Conservation (phyloP, 2,329 filamentous ascomycete genomes). For the Gaeumannomyces sp. region DNA sequence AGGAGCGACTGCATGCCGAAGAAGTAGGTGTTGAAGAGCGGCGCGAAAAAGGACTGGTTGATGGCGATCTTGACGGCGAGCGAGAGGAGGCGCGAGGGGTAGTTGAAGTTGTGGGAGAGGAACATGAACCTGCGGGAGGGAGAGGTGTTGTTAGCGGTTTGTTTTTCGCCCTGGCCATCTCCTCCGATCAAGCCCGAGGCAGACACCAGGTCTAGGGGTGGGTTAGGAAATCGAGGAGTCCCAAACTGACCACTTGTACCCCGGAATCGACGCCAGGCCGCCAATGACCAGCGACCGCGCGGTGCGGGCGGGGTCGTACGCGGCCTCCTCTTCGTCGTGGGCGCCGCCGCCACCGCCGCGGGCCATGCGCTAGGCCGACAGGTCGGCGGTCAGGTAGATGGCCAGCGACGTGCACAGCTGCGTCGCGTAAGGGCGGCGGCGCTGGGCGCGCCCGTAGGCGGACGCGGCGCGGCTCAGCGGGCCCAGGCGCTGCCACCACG, state of each 20-base stretch:
- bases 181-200: no score
- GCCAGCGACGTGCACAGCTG: conserved; percentile 70
- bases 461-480: conserved; percentile 47
- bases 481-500: conserved; percentile 53
- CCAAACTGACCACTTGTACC: conserved; percentile 72
- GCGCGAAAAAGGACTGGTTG: conserved; percentile 76
- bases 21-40: conserved; percentile 78
- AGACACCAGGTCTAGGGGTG: no score
- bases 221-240: no score
- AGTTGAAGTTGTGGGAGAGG: conserved; percentile 79
- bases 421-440: conserved; percentile 67
- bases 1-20: conserved; percentile 74
- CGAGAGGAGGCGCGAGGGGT: conserved; percentile 62
- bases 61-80: conserved; percentile 71
- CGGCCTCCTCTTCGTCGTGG: conserved; percentile 19
- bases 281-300: conserved; percentile 69
- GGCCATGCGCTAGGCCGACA: conserved; percentile 67
- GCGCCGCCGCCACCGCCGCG: conserved; percentile 33
- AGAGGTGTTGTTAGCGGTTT: background rate
- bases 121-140: conserved; percentile 62
- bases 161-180: no score
- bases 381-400: conserved; percentile 73
- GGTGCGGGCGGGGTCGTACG: conserved; percentile 65
- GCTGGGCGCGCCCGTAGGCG: conserved; percentile 65
- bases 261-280: conserved; percentile 65